Base-by-base conservation (phyloP, 1,284 basidiomycete species). In the Trichosporon ovoides region DNA sequence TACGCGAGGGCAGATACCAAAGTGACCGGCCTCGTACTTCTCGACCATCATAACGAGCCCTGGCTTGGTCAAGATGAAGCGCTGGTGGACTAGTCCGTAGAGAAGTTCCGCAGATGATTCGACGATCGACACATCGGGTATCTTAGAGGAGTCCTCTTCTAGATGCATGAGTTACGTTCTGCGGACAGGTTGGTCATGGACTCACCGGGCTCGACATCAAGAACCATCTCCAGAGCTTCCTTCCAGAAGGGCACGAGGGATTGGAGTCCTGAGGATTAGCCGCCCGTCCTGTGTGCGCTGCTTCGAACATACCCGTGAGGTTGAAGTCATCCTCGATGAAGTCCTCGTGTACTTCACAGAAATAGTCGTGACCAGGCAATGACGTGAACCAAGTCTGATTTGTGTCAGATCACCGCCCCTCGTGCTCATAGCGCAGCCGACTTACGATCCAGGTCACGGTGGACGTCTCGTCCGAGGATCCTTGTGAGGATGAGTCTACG, bases 301-400 rank as follows among this genome's bases (percentile, higher is more conserved):
- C 34, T n/a, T 18, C n/a, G 4, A 22, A 61, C 68, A 49, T 34
- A 76, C 75, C 76, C 1, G 96, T 99, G 55, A 98, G 81, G 80
- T 99, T 99, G 80, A 99, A 99, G 76, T 99, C 96, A 78, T 99
- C 96, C 76, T 98, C 96, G 76, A 99, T 98, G 77, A 98, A 99
- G 72, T 98, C 95, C 73, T 98, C 94, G 56, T 89, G 86, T 18
- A 98, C 93, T 79, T 95, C 92, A 77, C 90, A 94, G 76, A 98
- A 98, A 80, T 97, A 99, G 79, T 99, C 96, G 78, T 99, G 96
- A 5, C 96, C 96, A 6, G 96, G 93, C 48, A 98, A 80, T 19
- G 93, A 93, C 73, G 94, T 98, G 81, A 97, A 99, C 96, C 58
- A 99, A 68, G 87, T 77, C 77, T 78, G 46, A 2, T 0, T 9